Percentiles rank a stretch among this genome's conserved stretches.
Evolutionary conservation across 306 rosid species (phyloP).

Genomic region (Echinosophora koreensis): DNA sequence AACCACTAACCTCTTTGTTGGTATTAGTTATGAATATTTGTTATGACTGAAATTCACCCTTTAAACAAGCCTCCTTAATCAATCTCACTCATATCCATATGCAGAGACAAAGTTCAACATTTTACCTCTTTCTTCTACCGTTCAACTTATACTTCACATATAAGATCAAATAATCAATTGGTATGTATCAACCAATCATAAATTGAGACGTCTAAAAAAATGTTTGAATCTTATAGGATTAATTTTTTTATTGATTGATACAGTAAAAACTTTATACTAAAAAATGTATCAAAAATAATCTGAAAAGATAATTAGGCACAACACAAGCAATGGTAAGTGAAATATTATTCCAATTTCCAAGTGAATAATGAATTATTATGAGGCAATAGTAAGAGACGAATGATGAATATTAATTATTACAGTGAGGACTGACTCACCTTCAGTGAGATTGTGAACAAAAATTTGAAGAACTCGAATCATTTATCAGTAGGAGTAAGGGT

Average conservation of each 20-base stretch:
- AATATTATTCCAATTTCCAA: neutral
- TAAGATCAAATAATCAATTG: too few relatives aligned
- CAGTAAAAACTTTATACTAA: too few relatives aligned
- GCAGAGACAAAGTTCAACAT: neutral
- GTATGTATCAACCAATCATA: too few relatives aligned
- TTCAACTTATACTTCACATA: neutral
- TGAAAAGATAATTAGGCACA: too few relatives aligned
- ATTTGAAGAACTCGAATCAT: conserved; percentile 35
- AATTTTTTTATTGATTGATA: too few relatives aligned
- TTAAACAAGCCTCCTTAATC: neutral
- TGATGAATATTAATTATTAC: too few relatives aligned
- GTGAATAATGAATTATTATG: neutral
- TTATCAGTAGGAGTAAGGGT: conserved; percentile 24
- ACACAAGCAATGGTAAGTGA: neutral
- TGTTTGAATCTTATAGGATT: too few relatives aligned
- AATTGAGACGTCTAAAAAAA: too few relatives aligned
- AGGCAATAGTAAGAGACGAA: too few relatives aligned
- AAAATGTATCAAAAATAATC: too few relatives aligned
- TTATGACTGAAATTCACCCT: neutral
- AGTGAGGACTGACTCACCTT: neutral
- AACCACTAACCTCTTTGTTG: neutral
- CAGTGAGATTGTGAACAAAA: conserved; percentile 28
- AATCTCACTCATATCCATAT: neutral
- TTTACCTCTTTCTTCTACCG: neutral
- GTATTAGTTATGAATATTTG: conserved; percentile 8